Conservation (phyloP, 192 early-diverging fungal species). For the Geranomyces variabilis region DNA sequence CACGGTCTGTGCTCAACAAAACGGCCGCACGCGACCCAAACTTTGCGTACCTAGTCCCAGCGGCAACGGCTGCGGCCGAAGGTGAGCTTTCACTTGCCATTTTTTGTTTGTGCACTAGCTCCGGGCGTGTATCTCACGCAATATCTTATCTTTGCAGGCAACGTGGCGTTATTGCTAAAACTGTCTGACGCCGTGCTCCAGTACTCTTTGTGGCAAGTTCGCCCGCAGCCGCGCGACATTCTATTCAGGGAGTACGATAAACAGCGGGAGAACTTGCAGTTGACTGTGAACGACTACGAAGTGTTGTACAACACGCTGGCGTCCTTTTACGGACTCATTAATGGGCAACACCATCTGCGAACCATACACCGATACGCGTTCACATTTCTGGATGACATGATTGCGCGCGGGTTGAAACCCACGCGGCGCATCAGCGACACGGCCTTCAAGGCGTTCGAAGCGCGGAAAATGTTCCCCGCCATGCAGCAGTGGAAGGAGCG, state of each 20-base stretch:
- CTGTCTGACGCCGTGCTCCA: background rate
- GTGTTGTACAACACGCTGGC: background rate
- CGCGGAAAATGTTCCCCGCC: background rate
- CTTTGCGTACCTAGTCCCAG: background rate
- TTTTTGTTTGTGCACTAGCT: no score
- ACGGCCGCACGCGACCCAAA: background rate
- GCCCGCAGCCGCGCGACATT: background rate
- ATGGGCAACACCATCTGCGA: background rate
- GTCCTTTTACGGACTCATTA: background rate
- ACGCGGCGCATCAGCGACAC: background rate
- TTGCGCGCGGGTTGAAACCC: background rate
- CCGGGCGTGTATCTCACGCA: no score
- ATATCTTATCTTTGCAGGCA: background rate
- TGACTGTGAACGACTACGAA: background rate
- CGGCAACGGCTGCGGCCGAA: background rate
- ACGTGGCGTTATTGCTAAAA: constrained; percentile 6
- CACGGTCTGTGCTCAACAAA: background rate
- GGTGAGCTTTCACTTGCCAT: no score
- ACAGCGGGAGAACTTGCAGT: background rate
- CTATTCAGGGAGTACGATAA: background rate
- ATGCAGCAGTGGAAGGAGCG: background rate
- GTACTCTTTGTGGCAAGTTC: background rate
- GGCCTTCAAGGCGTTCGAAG: background rate
- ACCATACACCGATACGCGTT: background rate
- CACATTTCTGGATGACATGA: background rate